Base-by-base conservation (phyloP, 2,329 filamentous ascomycete genomes). In the Metarhizium sp. region DNA sequence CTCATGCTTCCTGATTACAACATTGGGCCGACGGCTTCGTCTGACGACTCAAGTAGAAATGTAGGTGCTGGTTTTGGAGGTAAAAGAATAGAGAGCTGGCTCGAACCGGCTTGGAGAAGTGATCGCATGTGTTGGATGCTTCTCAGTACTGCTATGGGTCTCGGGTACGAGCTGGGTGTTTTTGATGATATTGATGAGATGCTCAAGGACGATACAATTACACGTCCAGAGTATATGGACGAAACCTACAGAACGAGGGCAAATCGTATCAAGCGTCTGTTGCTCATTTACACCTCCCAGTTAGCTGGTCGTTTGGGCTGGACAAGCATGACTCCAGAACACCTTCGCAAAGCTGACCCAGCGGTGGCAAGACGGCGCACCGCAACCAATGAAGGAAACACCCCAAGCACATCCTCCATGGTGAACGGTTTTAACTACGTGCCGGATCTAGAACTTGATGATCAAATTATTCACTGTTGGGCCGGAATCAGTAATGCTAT, bases 71-170 rank as follows among this genome's bases (percentile, higher is more conserved):
- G 83, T n/a, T 80, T 90, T 20, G 89, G 90, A 48, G 90, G 90
- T 10, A 86, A 88, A 68, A 79, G 91, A 32, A 94, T 96, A 60
- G 91, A 96, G 66, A 92, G 90, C 68, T 97, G 94, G 90, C 82
- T 97, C 4, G 94, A 99, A 69, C 94, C 94, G 2, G 92, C 90
- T 8, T 96, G 92, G 90, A 81, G 92, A 63, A 90, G 87, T 60
- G 92, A 96, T 65, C 87, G 91, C 54, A 95, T 96, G 89, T 95
- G 90, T 67, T 96, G 92, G 92, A 96, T 96, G 90, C 76, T 97
- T 14, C 79, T 97, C 34, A 95, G 90, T 65, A 95, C 91, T 42
- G 91, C 90, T 14, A 88, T 92, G 75, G 88, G 91, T 1, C 76
- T 97, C 42, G 90, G 89, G 0, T 95, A 95, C 62, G 94, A 99